phyloP scores from a whole-genome alignment of 139 green algal species.

The Parachlorella kessleri region DNA sequence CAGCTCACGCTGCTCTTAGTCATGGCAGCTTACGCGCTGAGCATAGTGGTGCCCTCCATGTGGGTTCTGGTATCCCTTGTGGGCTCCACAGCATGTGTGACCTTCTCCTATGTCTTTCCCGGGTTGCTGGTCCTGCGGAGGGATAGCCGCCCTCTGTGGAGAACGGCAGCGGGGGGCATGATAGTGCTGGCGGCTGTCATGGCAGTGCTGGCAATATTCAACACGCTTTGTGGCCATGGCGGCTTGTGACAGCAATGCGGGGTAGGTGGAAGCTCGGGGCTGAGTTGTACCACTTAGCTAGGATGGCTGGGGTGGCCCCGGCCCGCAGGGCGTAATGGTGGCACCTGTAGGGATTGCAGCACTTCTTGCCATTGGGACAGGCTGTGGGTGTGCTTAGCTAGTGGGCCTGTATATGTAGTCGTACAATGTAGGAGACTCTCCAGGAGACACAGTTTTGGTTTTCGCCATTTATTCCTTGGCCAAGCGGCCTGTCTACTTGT shows the following conservation, averaged over 20 bases:
- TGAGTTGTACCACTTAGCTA: too few relatives aligned
- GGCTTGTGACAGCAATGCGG: too few relatives aligned
- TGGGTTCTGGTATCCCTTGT: conserved; percentile 14
- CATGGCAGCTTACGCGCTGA: conserved; percentile 13
- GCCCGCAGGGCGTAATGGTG: too few relatives aligned
- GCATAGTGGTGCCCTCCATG: conserved; percentile 34
- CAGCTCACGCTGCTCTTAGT: conserved; percentile 12
- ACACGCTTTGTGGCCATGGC: conserved; percentile 9
- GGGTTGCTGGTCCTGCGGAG: conserved; percentile 16
- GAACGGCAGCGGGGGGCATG: neutral
- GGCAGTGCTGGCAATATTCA: conserved; percentile 12
- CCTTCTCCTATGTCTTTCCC: conserved; percentile 39
- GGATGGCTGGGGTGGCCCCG: too few relatives aligned
- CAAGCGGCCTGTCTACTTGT: neutral
- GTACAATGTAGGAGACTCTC: too few relatives aligned
- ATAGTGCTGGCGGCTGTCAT: conserved; percentile 4
- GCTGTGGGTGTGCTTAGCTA: too few relatives aligned
- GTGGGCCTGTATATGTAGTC: too few relatives aligned
- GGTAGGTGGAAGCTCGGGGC: too few relatives aligned
- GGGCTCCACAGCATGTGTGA: conserved; percentile 42
- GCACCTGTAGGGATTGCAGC: too few relatives aligned
- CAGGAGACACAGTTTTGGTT: too few relatives aligned
- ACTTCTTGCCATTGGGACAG: too few relatives aligned
- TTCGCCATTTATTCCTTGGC: too few relatives aligned
- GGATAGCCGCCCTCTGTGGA: neutral